These are phyloP conservation scores for Emergomyces pasteurianus DNA, from an alignment of 2,329 filamentous ascomycete genomes.

Conservation along the genomic window DNA sequence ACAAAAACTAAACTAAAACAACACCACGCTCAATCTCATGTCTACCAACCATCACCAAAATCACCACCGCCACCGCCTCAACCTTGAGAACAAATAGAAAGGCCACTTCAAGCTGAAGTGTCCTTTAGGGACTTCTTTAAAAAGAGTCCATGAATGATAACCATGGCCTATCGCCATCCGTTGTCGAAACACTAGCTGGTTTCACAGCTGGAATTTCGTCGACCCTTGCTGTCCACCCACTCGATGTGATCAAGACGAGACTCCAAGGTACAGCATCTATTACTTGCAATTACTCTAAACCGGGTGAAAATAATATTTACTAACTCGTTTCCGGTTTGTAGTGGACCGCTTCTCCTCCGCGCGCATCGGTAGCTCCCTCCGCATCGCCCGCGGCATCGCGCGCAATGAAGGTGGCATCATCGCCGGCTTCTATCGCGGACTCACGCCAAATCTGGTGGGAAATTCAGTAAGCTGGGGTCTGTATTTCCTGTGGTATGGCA, in stretches of 20 bases:
- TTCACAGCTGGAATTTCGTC: conserved; percentile 78
- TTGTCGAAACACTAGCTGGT: conserved; percentile 80
- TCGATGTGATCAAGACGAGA: conserved; percentile 93
- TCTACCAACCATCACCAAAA: background rate
- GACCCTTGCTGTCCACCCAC: conserved; percentile 77
- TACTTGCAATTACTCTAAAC: conserved; percentile 3
- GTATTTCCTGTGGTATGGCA: conserved; percentile 71
- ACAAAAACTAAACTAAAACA: background rate
- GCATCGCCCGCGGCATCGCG: conserved; percentile 41
- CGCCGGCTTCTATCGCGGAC: conserved; percentile 71
- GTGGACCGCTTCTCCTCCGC: conserved; percentile 40
- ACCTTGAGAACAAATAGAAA: background rate
- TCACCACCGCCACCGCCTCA: background rate
- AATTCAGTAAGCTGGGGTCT: conserved; percentile 84
- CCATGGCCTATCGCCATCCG: conserved; percentile 57
- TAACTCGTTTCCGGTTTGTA: conserved; percentile 18
- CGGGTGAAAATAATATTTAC: conserved; percentile 15
- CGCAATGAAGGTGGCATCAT: conserved; percentile 43
- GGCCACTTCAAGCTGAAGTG: background rate
- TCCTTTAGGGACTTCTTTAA: background rate
- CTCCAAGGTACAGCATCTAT: conserved; percentile 58
- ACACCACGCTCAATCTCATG: background rate
- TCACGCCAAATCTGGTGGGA: conserved; percentile 81
- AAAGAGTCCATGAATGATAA: conserved; percentile 31
- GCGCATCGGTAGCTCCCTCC: conserved; percentile 41